Percentiles rank a stretch among this genome's conserved stretches.
Conservation (phyloP, 73 alveolate genomes). For the Symbiodinium natans region DNA sequence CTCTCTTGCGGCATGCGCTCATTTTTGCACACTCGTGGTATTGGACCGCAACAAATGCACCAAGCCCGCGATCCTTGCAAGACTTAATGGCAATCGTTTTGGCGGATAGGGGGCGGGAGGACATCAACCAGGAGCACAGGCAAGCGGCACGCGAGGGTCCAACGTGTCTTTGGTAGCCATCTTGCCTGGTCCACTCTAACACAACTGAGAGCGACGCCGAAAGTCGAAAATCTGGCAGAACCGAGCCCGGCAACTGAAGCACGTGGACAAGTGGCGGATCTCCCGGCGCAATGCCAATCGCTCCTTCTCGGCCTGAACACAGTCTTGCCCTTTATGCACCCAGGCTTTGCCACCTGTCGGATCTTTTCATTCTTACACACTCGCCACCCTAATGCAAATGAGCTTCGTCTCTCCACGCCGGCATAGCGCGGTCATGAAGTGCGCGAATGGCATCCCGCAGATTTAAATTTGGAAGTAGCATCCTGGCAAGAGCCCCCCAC, state of each 20-base stretch:
- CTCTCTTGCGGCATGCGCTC: too few species aligned
- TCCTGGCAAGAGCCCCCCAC: not conserved
- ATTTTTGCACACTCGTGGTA: not conserved
- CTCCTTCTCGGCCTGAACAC: constrained; percentile 27
- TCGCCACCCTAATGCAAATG: not conserved
- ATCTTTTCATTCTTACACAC: too few species aligned
- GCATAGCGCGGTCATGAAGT: not conserved
- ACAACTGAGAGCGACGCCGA: too few species aligned
- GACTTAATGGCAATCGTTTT: not conserved
- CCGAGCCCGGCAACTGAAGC: too few species aligned
- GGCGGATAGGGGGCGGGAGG: too few species aligned
- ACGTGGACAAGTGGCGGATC: too few species aligned
- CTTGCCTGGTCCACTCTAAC: not conserved
- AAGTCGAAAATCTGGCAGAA: too few species aligned
- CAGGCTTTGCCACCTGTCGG: too few species aligned
- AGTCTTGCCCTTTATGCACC: too few species aligned
- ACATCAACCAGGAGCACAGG: too few species aligned
- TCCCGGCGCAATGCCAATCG: constrained; percentile 37
- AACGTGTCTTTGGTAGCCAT: not conserved
- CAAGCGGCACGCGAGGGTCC: constrained; percentile 5
- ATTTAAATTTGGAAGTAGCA: constrained; percentile 34
- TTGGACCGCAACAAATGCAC: not conserved
- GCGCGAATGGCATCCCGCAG: constrained; percentile 37
- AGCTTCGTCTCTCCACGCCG: constrained; percentile 19
- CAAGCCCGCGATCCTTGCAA: not conserved